These are phyloP conservation scores for Pythium rishiriense DNA, from an alignment of 352 stramenopile genomes.

Conservation along the genomic window DNA sequence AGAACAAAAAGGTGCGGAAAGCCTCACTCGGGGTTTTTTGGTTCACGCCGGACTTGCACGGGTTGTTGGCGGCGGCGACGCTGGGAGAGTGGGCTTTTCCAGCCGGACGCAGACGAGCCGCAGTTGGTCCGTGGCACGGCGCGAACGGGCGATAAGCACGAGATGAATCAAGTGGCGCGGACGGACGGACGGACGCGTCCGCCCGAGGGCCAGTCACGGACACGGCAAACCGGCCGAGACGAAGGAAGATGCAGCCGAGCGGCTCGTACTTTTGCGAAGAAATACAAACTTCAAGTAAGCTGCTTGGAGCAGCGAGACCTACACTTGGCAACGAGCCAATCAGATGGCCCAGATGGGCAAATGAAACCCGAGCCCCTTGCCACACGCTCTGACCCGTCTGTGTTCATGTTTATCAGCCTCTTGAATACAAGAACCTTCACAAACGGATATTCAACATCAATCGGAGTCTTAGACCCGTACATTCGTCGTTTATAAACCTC, in stretches of 20 bases:
- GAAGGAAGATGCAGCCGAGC: constrained; percentile 17
- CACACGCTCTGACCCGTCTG: not conserved
- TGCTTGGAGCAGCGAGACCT: constrained; percentile 28
- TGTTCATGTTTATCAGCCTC: constrained; percentile 9
- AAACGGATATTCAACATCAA: constrained; percentile 19
- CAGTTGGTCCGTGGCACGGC: not conserved
- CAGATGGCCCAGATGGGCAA: constrained; percentile 5
- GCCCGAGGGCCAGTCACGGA: constrained; percentile 13
- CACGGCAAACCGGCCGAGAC: constrained; percentile 10
- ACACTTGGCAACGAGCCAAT: constrained; percentile 25
- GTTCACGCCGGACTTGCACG: constrained; percentile 21
- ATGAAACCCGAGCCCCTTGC: constrained; percentile 15
- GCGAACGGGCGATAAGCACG: constrained; percentile 25
- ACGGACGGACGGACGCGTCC: constrained; percentile 23
- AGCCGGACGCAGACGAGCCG: constrained; percentile 22
- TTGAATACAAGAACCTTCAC: not conserved
- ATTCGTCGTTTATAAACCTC: not conserved
- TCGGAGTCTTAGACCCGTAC: not conserved
- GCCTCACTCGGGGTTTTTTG: constrained; percentile 3
- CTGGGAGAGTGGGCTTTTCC: constrained; percentile 4
- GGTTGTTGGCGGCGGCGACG: constrained; percentile 16
- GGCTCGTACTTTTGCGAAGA: constrained; percentile 17
- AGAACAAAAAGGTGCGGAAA: constrained; percentile 1
- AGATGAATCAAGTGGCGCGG: constrained; percentile 31
- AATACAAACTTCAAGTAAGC: constrained; percentile 32